Conservation (phyloP, 345 rosid species). For the Eucalyptus erythrocorys region DNA sequence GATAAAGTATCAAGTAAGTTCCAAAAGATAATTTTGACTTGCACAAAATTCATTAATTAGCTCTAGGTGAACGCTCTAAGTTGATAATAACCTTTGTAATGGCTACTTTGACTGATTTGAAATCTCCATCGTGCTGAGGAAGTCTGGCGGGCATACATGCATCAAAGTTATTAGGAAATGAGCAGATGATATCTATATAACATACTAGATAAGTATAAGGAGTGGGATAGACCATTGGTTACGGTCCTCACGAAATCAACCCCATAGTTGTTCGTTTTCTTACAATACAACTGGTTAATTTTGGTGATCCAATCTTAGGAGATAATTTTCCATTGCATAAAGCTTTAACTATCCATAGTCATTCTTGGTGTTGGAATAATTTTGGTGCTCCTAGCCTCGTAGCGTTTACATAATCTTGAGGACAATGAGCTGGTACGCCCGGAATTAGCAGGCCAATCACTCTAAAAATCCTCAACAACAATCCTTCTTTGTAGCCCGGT, state of each 20-base stretch:
- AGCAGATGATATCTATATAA: not conserved
- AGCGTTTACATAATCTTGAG: not conserved
- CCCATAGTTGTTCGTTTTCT: not conserved
- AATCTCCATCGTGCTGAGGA: not conserved
- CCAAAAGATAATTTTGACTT: not conserved
- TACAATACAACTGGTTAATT: not conserved
- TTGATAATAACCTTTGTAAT: not conserved
- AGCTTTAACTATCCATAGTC: not conserved
- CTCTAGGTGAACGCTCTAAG: not conserved
- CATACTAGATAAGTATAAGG: not conserved
- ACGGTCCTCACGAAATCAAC: not conserved
- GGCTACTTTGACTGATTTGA: not conserved
- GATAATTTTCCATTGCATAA: not conserved
- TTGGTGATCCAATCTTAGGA: not conserved
- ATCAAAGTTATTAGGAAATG: not conserved
- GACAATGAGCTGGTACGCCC: not conserved
- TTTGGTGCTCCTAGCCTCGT: not conserved
- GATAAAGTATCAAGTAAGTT: not conserved
- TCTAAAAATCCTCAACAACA: not conserved
- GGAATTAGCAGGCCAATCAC: not conserved
- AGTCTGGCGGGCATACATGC: not conserved
- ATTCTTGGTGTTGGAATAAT: not conserved
- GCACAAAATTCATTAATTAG: not conserved
- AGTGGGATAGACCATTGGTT: not conserved
- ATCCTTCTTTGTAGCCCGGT: not conserved